Evolutionary conservation across 1,284 basidiomycete genomes (phyloP), one percentile per base, ranked within the genome.

Genomic region (Boletus sp.): DNA sequence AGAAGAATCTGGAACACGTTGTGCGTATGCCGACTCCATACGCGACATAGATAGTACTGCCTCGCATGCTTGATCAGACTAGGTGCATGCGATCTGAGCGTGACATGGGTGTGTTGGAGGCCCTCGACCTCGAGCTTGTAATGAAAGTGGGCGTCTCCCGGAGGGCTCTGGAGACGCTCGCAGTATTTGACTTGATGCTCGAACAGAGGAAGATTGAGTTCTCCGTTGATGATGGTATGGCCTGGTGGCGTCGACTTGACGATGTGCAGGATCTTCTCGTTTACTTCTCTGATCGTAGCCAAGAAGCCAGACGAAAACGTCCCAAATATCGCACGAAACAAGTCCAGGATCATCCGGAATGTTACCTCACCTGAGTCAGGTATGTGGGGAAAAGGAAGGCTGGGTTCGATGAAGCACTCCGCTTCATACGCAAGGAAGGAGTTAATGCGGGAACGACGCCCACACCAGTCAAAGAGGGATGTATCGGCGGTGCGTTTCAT

Each of bases 401-500:
- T 40, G 28, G 50, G 52, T n/a, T n/a, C 31, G 23, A 60, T 23
- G 54, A 64, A 70, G 27, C 68, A 69, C 38, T 55, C 51, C 6
- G 70, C 53, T 28, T 49, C 13, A 21, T 54, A 38, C 6, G 68
- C 68, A 19, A 69, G 60, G 54, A 72, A 69, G 19, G 68, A 40
- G 65, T 71, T 69, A 58, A 68, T 43, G 2, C 52, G 47, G n/a
- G 70, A 62, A n/a, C 51, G 50, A 13, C 35, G 78, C 16, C 79
- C 68, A 33, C 67, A 67, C 73, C 70, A 71, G 52, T 75, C 72
- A 31, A 71, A 71, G 31, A 71, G 56, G 1, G 71, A 68, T 25
- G 63, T 27, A 5, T 75, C 73, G 1, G 61, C 58, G 0, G 71
- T 72, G 37, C 66, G 68, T 40, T 69, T 69, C 56, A 71, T 66